Evolutionary conservation across 2,329 filamentous ascomycete species (phyloP).

Genomic region (Boeremia lycopersici): DNA sequence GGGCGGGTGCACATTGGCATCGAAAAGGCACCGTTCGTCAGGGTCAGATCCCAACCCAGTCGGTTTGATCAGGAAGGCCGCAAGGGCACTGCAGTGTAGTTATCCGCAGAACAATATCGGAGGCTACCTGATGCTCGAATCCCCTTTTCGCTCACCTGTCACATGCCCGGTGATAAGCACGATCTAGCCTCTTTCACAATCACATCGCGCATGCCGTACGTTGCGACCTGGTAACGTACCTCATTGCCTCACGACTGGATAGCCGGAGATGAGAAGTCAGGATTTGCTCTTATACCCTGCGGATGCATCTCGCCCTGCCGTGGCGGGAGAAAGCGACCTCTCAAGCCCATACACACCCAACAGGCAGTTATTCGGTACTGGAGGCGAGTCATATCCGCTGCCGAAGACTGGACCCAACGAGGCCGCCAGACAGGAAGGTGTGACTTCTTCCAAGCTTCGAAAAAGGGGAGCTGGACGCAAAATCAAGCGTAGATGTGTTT

Average conservation of each 20-base stretch:
- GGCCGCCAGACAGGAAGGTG: neutral
- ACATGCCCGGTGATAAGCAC: neutral
- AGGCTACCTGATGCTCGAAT: no score
- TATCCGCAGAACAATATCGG: neutral
- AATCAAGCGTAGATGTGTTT: neutral
- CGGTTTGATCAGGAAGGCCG: slow-evolving; percentile 22
- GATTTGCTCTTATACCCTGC: neutral
- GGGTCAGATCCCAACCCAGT: slow-evolving; percentile 19
- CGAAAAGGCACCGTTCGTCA: slow-evolving; percentile 54
- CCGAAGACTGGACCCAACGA: neutral
- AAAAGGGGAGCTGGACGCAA: slow-evolving; percentile 4
- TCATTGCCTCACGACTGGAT: neutral
- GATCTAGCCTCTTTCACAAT: neutral
- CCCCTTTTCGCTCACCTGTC: neutral
- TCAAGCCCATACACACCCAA: neutral
- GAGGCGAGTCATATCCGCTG: neutral
- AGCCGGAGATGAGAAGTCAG: neutral
- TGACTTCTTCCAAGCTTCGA: neutral
- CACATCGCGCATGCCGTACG: no score
- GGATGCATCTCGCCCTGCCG: slow-evolving; percentile 1
- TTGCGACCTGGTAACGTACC: no score
- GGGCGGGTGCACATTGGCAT: slow-evolving; percentile 58
- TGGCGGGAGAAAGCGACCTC: neutral
- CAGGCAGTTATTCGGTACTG: neutral
- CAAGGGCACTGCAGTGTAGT: slow-evolving; percentile 6